phyloP scores from a whole-genome alignment of 176 grass and related monocot species.

The Cenchrus purpureus region DNA sequence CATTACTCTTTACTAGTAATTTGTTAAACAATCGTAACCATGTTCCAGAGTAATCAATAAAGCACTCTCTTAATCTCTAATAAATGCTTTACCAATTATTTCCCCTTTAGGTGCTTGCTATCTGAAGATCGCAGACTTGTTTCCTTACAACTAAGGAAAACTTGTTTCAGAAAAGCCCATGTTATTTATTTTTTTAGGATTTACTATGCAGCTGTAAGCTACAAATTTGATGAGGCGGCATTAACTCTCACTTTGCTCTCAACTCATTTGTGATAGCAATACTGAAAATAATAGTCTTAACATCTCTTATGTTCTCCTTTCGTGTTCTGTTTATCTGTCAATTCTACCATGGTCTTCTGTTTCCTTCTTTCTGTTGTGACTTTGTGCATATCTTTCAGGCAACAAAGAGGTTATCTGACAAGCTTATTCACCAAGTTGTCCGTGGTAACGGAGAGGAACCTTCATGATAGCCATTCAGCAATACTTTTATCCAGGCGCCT shows the following conservation, averaged over 20 bases:
- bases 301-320: neutral
- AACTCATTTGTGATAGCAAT: neutral
- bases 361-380: conserved; percentile 11
- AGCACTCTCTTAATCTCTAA: neutral
- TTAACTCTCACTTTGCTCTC: neutral
- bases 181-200: neutral
- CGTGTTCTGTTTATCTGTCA: neutral
- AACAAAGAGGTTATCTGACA: conserved; percentile 67
- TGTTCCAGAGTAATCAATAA: conserved; percentile 11
- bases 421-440: conserved; percentile 72
- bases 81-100: neutral
- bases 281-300: neutral
- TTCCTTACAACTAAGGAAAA: neutral
- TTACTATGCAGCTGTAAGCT: neutral
- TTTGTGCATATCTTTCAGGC: conserved; percentile 57
- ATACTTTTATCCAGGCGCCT: neutral
- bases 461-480: conserved; percentile 9
- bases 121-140: neutral
- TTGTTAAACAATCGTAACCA: neutral
- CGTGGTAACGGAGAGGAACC: conserved; percentile 41
- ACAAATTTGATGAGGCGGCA: neutral
- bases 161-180: neutral
- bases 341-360: neutral
- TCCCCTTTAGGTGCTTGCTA: neutral
- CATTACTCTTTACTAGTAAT: neutral